Evolutionary conservation across 2,329 filamentous ascomycete species (phyloP), one percentile per base, ranked within the genome.

Genomic region (Thermothelomyces thermophilus): DNA sequence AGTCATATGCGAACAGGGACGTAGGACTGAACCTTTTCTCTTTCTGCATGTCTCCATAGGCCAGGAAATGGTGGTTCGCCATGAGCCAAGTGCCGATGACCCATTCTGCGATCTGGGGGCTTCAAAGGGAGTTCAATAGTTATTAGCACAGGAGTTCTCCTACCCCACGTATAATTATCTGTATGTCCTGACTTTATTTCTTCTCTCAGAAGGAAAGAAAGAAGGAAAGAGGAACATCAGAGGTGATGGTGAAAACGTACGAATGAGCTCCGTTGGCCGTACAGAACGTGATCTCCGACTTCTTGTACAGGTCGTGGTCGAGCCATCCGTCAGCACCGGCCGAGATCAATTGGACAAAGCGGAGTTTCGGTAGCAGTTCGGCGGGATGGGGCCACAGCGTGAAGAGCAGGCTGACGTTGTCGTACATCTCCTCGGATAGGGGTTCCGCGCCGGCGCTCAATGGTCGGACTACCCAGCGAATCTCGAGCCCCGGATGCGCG

Each of bases 261-360:
- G 70, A 62, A 52, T 73, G 70, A 20, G 63, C 64, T 0, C 72
- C 72, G 47, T 69, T 73, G 0, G 64, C 62, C 8, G 67, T 70
- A 58, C 67, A 68, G 41, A 74, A 71, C 1, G 61, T 48, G 3
- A 72, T 62, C 2, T 64, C 51, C 1, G 61, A 59, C 28, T 70
- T 62, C 41, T 60, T 50, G 54, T 67, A 74, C 20, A 59, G 52
- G 9, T 58, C 58, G 44, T 70, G 63, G 0, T 58, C 56, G 4
- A 65, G 50, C 70, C 72, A 74, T 33, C 57, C 57, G 52, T 76
- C 71, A 1, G 68, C 68, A 1, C 73, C 73, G 1, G 73, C 69
- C 0, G 68, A 71, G 0, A 63, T 58, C 22, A 72, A 54, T 60
- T 76, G 73, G n/a, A 76, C 66, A 50, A 68, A 73, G 40, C 70